phyloP scores from a whole-genome alignment of 805 yeast genomes.

The Lipomyces orientalis region DNA sequence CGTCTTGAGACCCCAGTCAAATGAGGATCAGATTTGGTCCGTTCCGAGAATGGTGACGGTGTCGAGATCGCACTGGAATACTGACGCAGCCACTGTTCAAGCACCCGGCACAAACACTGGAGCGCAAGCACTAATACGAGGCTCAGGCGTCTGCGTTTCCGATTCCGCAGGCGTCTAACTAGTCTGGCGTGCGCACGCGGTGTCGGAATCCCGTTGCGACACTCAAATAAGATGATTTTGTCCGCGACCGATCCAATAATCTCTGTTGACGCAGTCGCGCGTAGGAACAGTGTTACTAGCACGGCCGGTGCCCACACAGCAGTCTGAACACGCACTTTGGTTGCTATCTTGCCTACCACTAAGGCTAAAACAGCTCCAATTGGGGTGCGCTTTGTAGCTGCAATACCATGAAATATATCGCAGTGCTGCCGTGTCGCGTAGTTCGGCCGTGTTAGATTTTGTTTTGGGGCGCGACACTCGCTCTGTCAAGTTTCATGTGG shows the following conservation, averaged over 20 bases:
- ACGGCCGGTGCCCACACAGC: background rate
- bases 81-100: conserved; percentile 7
- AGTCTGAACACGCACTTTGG: conserved; percentile 4
- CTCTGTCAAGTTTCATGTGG: no score
- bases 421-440: no score
- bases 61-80: conserved; percentile 2
- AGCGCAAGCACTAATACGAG: conserved; percentile 8
- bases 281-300: background rate
- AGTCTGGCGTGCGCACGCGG: background rate
- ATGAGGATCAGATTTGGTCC: background rate
- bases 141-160: background rate
- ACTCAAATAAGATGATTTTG: background rate
- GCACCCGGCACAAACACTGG: conserved; percentile 9
- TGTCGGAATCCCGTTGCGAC: background rate
- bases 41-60: background rate
- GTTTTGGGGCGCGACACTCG: no score
- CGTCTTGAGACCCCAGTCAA: conserved; percentile 4
- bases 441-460: no score
- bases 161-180: background rate
- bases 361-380: background rate
- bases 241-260: background rate
- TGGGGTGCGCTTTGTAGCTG: background rate
- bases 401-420: background rate
- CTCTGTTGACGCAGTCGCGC: background rate
- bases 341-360: background rate